Conservation (phyloP, 1,284 basidiomycete species). For the Trichosporon sp. region DNA sequence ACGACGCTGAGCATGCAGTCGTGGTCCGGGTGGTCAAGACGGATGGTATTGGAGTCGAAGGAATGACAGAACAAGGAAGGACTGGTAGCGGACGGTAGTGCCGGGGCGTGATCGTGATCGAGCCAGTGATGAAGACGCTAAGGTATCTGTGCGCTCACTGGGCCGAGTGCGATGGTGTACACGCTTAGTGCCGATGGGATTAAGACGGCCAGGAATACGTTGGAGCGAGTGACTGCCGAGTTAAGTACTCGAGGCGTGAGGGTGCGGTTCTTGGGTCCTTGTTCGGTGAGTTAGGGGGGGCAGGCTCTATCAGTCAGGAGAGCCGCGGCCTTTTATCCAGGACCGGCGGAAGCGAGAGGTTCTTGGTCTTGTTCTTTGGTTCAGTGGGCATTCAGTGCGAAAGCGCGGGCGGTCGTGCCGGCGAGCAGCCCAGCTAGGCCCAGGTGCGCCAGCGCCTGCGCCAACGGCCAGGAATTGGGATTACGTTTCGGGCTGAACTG, state of each 20-base stretch:
- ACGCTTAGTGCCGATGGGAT: background rate
- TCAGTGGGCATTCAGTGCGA: background rate
- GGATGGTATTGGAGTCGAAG: background rate
- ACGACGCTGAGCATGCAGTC: background rate
- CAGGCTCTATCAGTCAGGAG: background rate
- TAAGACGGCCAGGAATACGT: background rate
- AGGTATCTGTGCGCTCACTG: background rate
- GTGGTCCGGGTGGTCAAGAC: background rate
- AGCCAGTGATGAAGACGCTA: background rate
- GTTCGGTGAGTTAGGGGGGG: background rate
- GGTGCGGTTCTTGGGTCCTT: background rate
- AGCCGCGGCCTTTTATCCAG: constrained; percentile 4
- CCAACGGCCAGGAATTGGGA: background rate
- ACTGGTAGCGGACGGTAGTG: background rate
- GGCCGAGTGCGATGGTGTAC: background rate
- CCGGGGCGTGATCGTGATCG: background rate
- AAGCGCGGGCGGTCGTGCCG: background rate
- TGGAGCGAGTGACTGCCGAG: background rate
- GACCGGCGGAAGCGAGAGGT: background rate
- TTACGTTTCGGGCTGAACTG: background rate
- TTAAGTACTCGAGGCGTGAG: background rate
- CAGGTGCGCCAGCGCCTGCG: background rate
- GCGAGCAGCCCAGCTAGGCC: background rate
- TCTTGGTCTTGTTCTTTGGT: background rate
- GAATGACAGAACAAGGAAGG: background rate